Percentiles rank a stretch among this genome's conserved stretches.
Evolutionary conservation across 345 rosid species (phyloP).

Genomic region (Gossypium rotundifolium): DNA sequence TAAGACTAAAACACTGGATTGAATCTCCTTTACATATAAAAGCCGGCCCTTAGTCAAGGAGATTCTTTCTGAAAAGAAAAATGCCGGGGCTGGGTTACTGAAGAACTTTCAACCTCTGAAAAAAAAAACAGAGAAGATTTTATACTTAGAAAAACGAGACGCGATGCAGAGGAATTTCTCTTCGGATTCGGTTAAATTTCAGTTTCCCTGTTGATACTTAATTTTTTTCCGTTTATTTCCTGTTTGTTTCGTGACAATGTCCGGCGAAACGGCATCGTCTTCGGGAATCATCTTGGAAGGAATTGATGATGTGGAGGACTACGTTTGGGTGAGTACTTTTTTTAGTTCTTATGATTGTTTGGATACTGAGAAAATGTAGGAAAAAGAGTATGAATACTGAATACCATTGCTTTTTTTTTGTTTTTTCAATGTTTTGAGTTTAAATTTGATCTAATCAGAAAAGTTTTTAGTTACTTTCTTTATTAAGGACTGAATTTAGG

Average conservation of each 20-base stretch:
- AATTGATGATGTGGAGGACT: constrained; percentile 61
- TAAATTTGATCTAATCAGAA: background rate
- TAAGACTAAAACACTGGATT: background rate
- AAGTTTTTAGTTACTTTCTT: background rate
- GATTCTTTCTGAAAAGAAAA: background rate
- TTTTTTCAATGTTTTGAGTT: background rate
- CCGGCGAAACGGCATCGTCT: constrained; percentile 33
- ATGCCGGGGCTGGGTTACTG: background rate
- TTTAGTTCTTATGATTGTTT: constrained; percentile 8
- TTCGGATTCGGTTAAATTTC: constrained; percentile 1
- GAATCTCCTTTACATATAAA: constrained; percentile 1
- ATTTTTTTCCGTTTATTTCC: background rate
- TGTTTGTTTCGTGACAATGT: constrained; percentile 29
- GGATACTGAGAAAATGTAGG: constrained; percentile 21
- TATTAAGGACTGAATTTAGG: background rate
- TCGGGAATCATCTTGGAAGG: constrained; percentile 38
- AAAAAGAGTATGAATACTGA: background rate
- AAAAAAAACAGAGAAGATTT: constrained; percentile 6
- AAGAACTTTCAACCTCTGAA: background rate
- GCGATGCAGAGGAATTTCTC: constrained; percentile 21
- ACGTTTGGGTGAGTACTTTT: constrained; percentile 37
- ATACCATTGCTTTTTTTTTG: background rate
- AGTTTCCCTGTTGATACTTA: background rate
- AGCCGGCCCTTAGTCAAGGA: background rate
- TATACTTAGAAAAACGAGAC: constrained; percentile 32